Evolutionary conservation across 2,329 filamentous ascomycete species (phyloP).

Genomic region (Colletotrichum spinosum): DNA sequence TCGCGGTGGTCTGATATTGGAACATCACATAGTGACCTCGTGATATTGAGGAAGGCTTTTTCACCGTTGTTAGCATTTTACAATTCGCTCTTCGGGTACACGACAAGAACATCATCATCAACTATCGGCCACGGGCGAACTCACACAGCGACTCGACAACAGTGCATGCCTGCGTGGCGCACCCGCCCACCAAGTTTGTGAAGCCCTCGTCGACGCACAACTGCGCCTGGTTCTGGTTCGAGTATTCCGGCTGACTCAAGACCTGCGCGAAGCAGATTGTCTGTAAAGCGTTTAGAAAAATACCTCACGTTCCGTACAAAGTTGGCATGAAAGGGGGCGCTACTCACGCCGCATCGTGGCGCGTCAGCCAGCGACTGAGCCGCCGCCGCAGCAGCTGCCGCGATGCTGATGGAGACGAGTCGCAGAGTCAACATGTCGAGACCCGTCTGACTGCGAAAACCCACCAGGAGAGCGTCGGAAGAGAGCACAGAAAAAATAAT

Average conservation of each 20-base stretch:
- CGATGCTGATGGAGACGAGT: constrained; percentile 8
- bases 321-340: neutral
- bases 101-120: neutral
- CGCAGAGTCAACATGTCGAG: constrained; percentile 20
- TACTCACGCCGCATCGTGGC: constrained; percentile 26
- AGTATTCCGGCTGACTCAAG: constrained; percentile 15
- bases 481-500: neutral
- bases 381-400: constrained; percentile 11
- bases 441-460: neutral
- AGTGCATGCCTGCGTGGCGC: constrained; percentile 12
- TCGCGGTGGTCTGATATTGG: constrained; percentile 15
- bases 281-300: neutral
- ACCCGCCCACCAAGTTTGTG: constrained; percentile 11
- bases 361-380: constrained; percentile 20
- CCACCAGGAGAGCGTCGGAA: neutral
- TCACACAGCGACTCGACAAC: constrained; percentile 14
- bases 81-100: neutral
- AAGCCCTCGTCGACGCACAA: constrained; percentile 21
- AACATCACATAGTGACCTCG: constrained; percentile 15
- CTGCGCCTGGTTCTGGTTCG: constrained; percentile 15
- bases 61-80: neutral
- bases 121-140: neutral
- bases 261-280: constrained; percentile 10
- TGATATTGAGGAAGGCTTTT: constrained; percentile 25
- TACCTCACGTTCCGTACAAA: neutral